These are phyloP conservation scores for Phytophthora parvispora DNA, from an alignment of 352 stramenopile species.

Conservation along the genomic window DNA sequence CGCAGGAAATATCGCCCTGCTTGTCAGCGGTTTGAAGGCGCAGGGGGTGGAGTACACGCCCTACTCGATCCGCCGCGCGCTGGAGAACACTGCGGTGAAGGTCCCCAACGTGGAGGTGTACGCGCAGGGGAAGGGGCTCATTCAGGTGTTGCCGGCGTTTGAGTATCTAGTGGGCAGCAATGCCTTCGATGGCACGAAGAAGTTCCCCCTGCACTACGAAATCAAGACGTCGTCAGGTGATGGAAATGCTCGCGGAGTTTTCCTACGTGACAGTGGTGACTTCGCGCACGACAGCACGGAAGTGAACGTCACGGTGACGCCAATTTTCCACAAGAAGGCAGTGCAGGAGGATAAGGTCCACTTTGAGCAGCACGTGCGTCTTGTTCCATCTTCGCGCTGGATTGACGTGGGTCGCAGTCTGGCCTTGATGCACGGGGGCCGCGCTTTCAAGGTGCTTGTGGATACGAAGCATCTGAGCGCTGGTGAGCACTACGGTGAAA, in stretches of 20 bases:
- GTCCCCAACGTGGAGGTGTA: conserved; percentile 79
- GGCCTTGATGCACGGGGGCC: conserved; percentile 88
- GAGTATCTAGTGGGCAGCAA: conserved; percentile 68
- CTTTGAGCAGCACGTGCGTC: conserved; percentile 91
- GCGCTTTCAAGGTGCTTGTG: conserved; percentile 92
- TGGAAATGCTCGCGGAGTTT: conserved; percentile 78
- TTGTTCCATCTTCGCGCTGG: conserved; percentile 88
- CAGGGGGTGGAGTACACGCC: conserved; percentile 85
- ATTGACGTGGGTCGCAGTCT: conserved; percentile 89
- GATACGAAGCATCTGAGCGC: conserved; percentile 83
- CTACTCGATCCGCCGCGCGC: conserved; percentile 87
- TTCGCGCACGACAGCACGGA: conserved; percentile 79
- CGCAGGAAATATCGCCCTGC: conserved; percentile 93
- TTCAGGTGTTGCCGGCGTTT: conserved; percentile 84
- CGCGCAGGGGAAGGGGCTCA: conserved; percentile 83
- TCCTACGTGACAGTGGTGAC: conserved; percentile 86
- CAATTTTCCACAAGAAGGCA: conserved; percentile 89
- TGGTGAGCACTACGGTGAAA: conserved; percentile 90
- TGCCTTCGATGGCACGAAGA: conserved; percentile 67
- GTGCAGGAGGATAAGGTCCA: conserved; percentile 85
- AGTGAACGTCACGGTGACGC: conserved; percentile 89
- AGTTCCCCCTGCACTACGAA: conserved; percentile 69
- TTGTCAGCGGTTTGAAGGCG: conserved; percentile 94
- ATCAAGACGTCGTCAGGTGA: conserved; percentile 55
- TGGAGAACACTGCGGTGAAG: conserved; percentile 87